A percentile compares a stretch with the other conserved stretches of the same genome.
phyloP scores from a whole-genome alignment of 2,329 filamentous ascomycete genomes.

The Sporothrix pseudoabietina region DNA sequence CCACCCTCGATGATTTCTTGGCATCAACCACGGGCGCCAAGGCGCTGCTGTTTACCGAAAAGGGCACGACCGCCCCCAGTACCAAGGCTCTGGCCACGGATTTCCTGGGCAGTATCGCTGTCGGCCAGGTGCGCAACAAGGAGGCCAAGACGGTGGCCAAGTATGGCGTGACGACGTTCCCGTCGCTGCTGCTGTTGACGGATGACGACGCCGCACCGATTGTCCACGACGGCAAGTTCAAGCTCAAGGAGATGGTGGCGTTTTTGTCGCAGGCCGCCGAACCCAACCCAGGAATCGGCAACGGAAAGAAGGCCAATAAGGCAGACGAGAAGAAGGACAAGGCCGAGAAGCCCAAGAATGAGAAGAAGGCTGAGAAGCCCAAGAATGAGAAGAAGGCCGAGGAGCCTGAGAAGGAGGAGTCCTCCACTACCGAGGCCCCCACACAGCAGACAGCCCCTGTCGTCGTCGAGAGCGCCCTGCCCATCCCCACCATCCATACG shows the following conservation, averaged over 20 bases:
- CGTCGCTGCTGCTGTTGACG: conserved; percentile 77
- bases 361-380: conserved; percentile 33
- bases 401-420: conserved; percentile 48
- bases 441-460: conserved; percentile 48
- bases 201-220: conserved; percentile 69
- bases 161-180: conserved; percentile 77
- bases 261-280: conserved; percentile 79
- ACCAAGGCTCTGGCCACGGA: conserved; percentile 65
- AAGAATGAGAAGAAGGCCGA: conserved; percentile 43
- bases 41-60: conserved; percentile 90
- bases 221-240: conserved; percentile 79
- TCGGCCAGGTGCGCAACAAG: conserved; percentile 84
- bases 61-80: conserved; percentile 67
- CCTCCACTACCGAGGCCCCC: conserved; percentile 46
- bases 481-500: conserved; percentile 67
- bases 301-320: conserved; percentile 39
- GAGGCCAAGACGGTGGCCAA: conserved; percentile 70
- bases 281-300: conserved; percentile 72
- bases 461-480: conserved; percentile 58
- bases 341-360: conserved; percentile 38
- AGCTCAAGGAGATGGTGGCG: conserved; percentile 76
- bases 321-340: conserved; percentile 41
- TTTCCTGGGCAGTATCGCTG: conserved; percentile 54
- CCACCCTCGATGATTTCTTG: conserved; percentile 76
- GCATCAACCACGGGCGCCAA: conserved; percentile 67